A percentile compares a stretch with the other conserved stretches of the same genome.
Conservation (phyloP, 2,329 filamentous ascomycete genomes). For the Metarhizium guizhouense region DNA sequence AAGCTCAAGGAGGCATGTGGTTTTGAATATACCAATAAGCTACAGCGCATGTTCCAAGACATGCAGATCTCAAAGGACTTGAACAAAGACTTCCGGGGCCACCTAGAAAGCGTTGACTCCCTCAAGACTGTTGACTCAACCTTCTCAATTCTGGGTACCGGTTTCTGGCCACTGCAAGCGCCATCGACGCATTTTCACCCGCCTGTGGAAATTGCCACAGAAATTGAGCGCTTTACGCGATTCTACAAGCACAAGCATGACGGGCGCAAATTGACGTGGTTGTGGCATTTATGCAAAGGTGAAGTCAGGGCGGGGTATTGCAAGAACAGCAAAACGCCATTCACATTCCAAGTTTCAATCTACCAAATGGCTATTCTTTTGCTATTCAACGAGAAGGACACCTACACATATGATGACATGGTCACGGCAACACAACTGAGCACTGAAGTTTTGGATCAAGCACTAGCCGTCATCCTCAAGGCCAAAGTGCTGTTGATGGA, state of each 20-base stretch:
- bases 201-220: constrained; percentile 73
- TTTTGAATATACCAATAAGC: constrained; percentile 98
- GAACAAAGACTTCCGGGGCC: constrained; percentile 79
- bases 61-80: constrained; percentile 99
- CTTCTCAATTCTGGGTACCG: constrained; percentile 89
- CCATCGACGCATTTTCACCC: constrained; percentile 84
- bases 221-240: constrained; percentile 78
- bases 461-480: constrained; percentile 79
- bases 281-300: constrained; percentile 97
- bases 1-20: constrained; percentile 98
- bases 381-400: constrained; percentile 87
- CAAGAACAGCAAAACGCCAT: constrained; percentile 81
- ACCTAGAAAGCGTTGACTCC: constrained; percentile 45
- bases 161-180: constrained; percentile 90
- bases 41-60: constrained; percentile 99
- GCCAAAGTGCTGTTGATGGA: constrained; percentile 76
- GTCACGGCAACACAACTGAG: constrained; percentile 70
- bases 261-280: constrained; percentile 91
- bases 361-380: constrained; percentile 97
- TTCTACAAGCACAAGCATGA: constrained; percentile 98
- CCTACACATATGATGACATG: constrained; percentile 81
- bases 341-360: constrained; percentile 93
- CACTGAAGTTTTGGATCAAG: constrained; percentile 77
- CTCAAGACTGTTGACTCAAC: constrained; percentile 71
- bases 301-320: constrained; percentile 92